Evolutionary conservation across 192 early-diverging fungal species (phyloP).

Genomic region (Backusella liffmaniae): DNA sequence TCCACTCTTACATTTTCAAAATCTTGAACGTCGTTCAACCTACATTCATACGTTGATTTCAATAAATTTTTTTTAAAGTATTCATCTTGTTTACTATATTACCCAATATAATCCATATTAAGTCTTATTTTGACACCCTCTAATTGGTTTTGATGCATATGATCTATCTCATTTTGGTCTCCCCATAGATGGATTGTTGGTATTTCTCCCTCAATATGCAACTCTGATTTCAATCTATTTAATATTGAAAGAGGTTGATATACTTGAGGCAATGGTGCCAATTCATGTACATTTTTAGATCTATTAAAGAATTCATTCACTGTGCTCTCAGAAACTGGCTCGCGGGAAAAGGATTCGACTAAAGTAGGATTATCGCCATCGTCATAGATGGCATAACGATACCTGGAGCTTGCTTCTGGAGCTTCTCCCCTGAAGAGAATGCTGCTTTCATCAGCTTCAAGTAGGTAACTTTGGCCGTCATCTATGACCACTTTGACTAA

Average conservation of each 20-base stretch:
- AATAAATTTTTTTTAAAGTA: background rate
- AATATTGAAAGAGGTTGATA: background rate
- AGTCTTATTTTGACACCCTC: background rate
- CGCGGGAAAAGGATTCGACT: background rate
- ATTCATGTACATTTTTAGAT: background rate
- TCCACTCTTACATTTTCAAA: background rate
- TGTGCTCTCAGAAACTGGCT: background rate
- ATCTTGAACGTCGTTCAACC: background rate
- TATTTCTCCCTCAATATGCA: conserved; percentile 8
- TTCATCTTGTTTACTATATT: background rate
- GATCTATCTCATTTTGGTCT: conserved; percentile 14
- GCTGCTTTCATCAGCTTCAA: background rate
- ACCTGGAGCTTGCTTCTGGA: background rate
- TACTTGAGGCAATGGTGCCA: conserved; percentile 3
- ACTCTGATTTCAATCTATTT: background rate
- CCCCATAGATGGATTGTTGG: conserved; percentile 12
- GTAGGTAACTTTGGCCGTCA: background rate
- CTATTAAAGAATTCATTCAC: conserved; percentile 20
- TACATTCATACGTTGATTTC: background rate
- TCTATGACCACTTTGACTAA: conserved; percentile 1
- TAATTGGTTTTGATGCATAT: background rate
- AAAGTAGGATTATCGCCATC: background rate
- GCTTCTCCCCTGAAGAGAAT: conserved; percentile 12
- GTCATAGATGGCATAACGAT: background rate
- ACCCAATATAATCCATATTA: conserved; percentile 18